phyloP scores from a whole-genome alignment of 106 monocot genomes.

The Dendrobium officinale region DNA sequence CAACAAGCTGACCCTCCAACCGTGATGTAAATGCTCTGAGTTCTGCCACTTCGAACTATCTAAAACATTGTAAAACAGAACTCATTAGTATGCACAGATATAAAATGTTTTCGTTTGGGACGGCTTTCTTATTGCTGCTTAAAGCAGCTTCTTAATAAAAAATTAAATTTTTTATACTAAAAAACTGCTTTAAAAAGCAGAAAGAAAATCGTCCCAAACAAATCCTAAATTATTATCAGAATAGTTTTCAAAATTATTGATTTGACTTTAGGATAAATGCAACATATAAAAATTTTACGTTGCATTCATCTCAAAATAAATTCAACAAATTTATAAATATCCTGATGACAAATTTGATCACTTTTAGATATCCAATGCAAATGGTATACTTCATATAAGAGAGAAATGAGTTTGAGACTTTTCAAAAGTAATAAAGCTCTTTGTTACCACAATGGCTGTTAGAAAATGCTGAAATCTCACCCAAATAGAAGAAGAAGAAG shows the following conservation, averaged over 20 bases:
- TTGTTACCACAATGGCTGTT: not conserved
- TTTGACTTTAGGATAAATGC: not conserved
- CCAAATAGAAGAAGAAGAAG: not conserved
- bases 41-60: not conserved
- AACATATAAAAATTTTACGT: not conserved
- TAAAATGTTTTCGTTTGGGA: not conserved
- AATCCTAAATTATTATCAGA: too few species aligned
- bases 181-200: too few species aligned
- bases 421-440: not conserved
- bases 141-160: too few species aligned
- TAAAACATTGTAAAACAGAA: not conserved
- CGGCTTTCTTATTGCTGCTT: too few species aligned
- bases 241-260: not conserved
- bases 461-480: slow-evolving; percentile 1
- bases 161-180: too few species aligned
- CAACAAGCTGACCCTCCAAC: not conserved
- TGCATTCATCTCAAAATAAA: not conserved
- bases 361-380: not conserved
- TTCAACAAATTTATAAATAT: not conserved
- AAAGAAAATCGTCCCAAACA: too few species aligned
- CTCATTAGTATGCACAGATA: not conserved
- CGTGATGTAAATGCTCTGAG: not conserved
- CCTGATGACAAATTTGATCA: not conserved
- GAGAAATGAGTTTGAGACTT: not conserved
- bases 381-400: not conserved